Conservation (phyloP, 495 filamentous ascomycete genomes). For the Tetracladium marchalianum region DNA sequence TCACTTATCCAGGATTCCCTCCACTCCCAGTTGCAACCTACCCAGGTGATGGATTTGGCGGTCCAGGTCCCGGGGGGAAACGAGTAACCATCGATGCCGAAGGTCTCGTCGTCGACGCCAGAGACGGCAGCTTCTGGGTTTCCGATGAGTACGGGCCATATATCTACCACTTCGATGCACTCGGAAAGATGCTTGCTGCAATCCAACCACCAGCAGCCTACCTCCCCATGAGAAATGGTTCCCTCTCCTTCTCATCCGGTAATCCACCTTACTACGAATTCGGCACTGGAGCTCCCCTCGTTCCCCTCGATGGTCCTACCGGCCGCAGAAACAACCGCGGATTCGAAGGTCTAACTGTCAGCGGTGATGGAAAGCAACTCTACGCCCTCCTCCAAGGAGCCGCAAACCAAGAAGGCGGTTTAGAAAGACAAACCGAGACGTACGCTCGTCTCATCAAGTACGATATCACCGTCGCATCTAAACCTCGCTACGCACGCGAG, state of each 20-base stretch:
- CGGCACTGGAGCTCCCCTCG: constrained; percentile 20
- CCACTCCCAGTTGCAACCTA: constrained; percentile 58
- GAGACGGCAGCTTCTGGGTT: constrained; percentile 62
- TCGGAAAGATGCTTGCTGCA: constrained; percentile 52
- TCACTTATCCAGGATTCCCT: constrained; percentile 51
- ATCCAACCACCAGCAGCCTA: constrained; percentile 59
- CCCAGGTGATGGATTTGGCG: constrained; percentile 65
- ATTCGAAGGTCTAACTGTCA: constrained; percentile 62
- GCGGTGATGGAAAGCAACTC: constrained; percentile 52
- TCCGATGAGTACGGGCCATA: constrained; percentile 76
- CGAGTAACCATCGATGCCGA: constrained; percentile 61
- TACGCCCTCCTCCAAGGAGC: constrained; percentile 49
- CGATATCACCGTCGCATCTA: constrained; percentile 32
- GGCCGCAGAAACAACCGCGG: constrained; percentile 72
- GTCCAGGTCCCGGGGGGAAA: constrained; percentile 46
- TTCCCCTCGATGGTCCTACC: constrained; percentile 42
- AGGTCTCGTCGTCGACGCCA: constrained; percentile 50
- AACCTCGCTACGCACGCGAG: constrained; percentile 41
- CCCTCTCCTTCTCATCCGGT: constrained; percentile 18
- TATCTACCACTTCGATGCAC: constrained; percentile 50
- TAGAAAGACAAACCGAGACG: constrained; percentile 33
- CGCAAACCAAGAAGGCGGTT: constrained; percentile 37
- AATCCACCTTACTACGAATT: constrained; percentile 18
- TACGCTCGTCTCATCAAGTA: constrained; percentile 51
- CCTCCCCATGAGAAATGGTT: constrained; percentile 56